phyloP scores from a whole-genome alignment of 108 stramenopile species.

The Fragilariopsis cylindrus region DNA sequence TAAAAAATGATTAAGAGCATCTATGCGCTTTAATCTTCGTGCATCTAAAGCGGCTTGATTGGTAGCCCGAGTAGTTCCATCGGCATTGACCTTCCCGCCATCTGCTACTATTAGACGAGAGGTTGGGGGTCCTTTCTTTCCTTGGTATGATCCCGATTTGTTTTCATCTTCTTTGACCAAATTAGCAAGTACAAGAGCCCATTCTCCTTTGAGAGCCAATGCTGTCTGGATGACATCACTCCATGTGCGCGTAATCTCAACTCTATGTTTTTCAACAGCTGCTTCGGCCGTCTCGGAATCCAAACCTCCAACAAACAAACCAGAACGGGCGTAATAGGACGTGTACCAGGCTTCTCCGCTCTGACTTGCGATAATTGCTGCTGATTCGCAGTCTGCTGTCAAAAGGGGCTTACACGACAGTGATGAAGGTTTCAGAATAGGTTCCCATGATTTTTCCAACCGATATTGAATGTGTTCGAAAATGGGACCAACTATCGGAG shows the following conservation, averaged over 20 bases:
- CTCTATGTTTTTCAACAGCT: conserved; percentile 78
- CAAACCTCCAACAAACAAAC: conserved; percentile 88
- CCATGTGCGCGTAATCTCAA: conserved; percentile 76
- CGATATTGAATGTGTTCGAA: conserved; percentile 78
- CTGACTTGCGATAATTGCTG: conserved; percentile 50
- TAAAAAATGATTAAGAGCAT: conserved; percentile 78
- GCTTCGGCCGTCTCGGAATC: conserved; percentile 74
- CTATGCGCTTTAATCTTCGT: conserved; percentile 72
- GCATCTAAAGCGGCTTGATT: conserved; percentile 70
- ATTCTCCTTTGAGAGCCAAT: conserved; percentile 69
- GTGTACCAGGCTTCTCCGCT: conserved; percentile 73
- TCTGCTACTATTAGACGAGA: conserved; percentile 37
- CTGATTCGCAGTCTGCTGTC: conserved; percentile 51
- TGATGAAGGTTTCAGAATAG: conserved; percentile 29
- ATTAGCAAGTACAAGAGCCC: conserved; percentile 43
- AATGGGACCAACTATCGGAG: conserved; percentile 74
- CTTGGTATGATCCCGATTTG: conserved; percentile 33
- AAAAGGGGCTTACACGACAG: conserved; percentile 39
- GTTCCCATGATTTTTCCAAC: conserved; percentile 74
- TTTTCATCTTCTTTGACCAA: conserved; percentile 32
- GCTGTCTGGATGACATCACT: conserved; percentile 76
- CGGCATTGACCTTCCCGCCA: conserved; percentile 66
- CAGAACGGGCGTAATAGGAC: conserved; percentile 74
- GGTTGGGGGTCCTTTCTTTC: conserved; percentile 46
- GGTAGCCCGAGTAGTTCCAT: conserved; percentile 58